Percentiles rank a stretch among this genome's conserved stretches.
These are phyloP conservation scores for Sporothrix humicola DNA, from an alignment of 2,329 filamentous ascomycete genomes.

Conservation along the genomic window DNA sequence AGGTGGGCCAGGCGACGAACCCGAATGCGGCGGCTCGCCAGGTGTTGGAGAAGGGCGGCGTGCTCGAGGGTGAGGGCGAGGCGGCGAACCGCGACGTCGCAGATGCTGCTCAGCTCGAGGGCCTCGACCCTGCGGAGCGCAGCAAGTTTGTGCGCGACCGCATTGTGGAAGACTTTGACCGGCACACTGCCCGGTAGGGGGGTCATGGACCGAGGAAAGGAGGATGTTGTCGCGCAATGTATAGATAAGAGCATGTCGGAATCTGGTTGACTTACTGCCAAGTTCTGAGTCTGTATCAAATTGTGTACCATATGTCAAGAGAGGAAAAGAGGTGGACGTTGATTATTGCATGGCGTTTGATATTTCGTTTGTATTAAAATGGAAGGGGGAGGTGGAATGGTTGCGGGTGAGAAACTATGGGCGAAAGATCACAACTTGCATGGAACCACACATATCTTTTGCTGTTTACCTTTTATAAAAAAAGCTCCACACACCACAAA, in stretches of 20 bases:
- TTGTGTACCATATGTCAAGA: slow-evolving; percentile 10
- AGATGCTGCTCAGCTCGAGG: slow-evolving; percentile 34
- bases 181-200: slow-evolving; percentile 37
- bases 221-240: slow-evolving; percentile 6
- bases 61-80: slow-evolving; percentile 33
- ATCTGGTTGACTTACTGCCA: no score
- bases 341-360: slow-evolving; percentile 27
- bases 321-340: not conserved
- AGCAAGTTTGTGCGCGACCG: slow-evolving; percentile 39
- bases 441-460: not conserved
- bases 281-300: slow-evolving; percentile 18
- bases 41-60: slow-evolving; percentile 47
- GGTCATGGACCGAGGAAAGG: not conserved
- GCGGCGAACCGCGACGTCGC: slow-evolving; percentile 30
- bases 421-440: slow-evolving; percentile 7
- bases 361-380: not conserved
- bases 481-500: not conserved
- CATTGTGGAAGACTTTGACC: slow-evolving; percentile 43
- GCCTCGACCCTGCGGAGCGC: slow-evolving; percentile 16
- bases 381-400: not conserved
- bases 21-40: slow-evolving; percentile 67
- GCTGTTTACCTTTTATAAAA: no score
- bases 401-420: not conserved
- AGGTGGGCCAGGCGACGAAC: slow-evolving; percentile 82
- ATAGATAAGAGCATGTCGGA: not conserved